Conservation (phyloP, 192 early-diverging fungal species). For the Fimicolochytrium jonesii region DNA sequence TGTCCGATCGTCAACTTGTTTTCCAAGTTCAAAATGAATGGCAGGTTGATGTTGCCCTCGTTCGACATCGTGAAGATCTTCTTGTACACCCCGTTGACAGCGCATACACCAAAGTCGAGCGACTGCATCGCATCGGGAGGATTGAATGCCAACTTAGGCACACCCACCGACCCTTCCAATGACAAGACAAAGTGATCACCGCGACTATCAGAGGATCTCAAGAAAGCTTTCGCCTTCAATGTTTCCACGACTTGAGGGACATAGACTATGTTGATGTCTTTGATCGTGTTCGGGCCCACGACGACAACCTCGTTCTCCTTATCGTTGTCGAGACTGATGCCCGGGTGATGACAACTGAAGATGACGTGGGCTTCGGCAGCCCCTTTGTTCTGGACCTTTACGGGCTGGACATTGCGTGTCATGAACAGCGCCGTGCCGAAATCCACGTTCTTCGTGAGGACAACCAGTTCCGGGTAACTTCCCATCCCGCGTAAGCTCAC, state of each 20-base stretch:
- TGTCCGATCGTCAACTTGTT: not conserved
- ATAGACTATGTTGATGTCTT: slow-evolving; percentile 47
- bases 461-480: slow-evolving; percentile 53
- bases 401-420: slow-evolving; percentile 37
- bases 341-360: slow-evolving; percentile 48
- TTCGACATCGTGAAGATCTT: slow-evolving; percentile 50
- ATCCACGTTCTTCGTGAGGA: slow-evolving; percentile 48
- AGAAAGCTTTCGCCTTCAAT: slow-evolving; percentile 46
- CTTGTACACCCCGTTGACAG: slow-evolving; percentile 33
- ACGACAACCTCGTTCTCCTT: slow-evolving; percentile 15
- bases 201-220: slow-evolving; percentile 51
- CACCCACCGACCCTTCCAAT: slow-evolving; percentile 48
- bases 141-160: slow-evolving; percentile 45
- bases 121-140: slow-evolving; percentile 34
- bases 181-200: slow-evolving; percentile 54
- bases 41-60: slow-evolving; percentile 53
- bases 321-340: slow-evolving; percentile 37
- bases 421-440: slow-evolving; percentile 54
- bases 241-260: slow-evolving; percentile 47
- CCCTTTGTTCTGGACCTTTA: slow-evolving; percentile 52
- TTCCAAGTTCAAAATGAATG: slow-evolving; percentile 32
- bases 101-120: slow-evolving; percentile 55
- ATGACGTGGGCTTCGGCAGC: slow-evolving; percentile 52
- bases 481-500: slow-evolving; percentile 42
- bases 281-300: slow-evolving; percentile 33